Base-by-base conservation (phyloP, 148 eudicot species). In the Rhododendron vialii region DNA sequence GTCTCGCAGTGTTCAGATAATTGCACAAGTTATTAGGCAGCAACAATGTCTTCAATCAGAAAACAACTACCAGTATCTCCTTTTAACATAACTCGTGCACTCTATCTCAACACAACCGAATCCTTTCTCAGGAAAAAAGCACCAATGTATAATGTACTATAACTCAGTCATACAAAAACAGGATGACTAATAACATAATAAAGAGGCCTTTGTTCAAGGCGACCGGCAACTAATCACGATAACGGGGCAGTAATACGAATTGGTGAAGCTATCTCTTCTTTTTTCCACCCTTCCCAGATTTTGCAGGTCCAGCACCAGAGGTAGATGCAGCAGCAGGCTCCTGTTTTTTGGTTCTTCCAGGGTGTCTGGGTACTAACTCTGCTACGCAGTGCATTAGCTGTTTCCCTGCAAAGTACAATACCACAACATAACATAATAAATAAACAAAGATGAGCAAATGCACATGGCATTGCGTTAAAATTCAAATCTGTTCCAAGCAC, bases 301-400 rank as follows among this genome's bases (percentile, higher is more conserved):
- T 88, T 36, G 87, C 63, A 82, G 89, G 74, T 15, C 78, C 89
- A 76, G 83, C 79, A 69, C 85, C 83, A 8, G 89, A 82, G 0
- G 80, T 36, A 3, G 87, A 74, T 55, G 89, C 85, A 85, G 89
- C 85, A 81, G 92, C 88, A 26, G 93, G 83, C 87, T 95, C 95
- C 85, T 87, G 94, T 89, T 94, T 95, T 90, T 93, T 95, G 69
- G 89, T 84, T 89, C 98, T 92, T 82, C 94, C 95, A n/a, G 89
- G 89, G 84, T 95, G 98, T 80, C 92, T 90, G 5, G 94, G 96
- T 57, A 95, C 98, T 90, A 95, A 75, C 87, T 95, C 95, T 26
- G 98, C 96, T 63, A 95, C 83, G 11, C 87, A 84, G 76, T 90
- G 73, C 94, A 92, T 92, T 84, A 94, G 87, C 81, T 89, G 93